Percentiles rank a stretch among this genome's conserved stretches.
Conservation (phyloP, 139 green algal genomes). For the Coelastrella sp. region DNA sequence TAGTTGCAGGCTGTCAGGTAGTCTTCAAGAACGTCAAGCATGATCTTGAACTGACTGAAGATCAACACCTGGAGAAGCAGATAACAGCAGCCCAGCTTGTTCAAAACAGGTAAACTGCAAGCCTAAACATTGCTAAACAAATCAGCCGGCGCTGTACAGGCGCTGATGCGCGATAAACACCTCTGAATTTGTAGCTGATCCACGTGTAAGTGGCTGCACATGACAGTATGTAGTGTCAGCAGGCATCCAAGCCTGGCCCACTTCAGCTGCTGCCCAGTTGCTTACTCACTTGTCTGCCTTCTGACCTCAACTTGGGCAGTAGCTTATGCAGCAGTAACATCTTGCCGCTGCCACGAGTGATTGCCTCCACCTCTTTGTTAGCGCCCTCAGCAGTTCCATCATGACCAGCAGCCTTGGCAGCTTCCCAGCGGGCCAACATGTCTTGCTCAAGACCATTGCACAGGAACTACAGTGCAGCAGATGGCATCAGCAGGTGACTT, state of each 20-base stretch:
- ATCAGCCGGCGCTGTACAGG: too few relatives aligned
- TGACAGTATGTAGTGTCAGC: too few relatives aligned
- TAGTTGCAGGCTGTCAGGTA: conserved; percentile 69
- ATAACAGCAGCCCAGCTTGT: background rate
- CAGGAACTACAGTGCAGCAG: conserved; percentile 75
- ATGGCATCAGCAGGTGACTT: background rate
- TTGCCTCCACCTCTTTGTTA: conserved; percentile 66
- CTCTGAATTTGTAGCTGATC: too few relatives aligned
- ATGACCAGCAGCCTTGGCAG: conserved; percentile 15
- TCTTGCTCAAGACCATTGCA: conserved; percentile 91
- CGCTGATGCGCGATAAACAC: too few relatives aligned
- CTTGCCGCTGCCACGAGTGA: conserved; percentile 82
- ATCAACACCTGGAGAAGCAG: conserved; percentile 81
- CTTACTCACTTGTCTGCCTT: conserved; percentile 75
- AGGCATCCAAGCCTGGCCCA: too few relatives aligned
- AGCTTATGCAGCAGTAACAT: conserved; percentile 88
- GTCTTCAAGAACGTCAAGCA: conserved; percentile 94
- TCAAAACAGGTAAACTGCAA: background rate
- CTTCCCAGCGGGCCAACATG: conserved; percentile 56
- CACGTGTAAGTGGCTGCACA: too few relatives aligned
- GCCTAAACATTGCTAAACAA: too few relatives aligned
- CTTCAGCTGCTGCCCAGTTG: background rate
- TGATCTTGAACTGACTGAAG: conserved; percentile 94
- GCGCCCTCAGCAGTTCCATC: background rate
- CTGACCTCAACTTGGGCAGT: conserved; percentile 84